Evolutionary conservation across 495 filamentous ascomycete genomes (phyloP), one percentile per base, ranked within the genome.

Genomic region (Daldinia caldariorum): DNA sequence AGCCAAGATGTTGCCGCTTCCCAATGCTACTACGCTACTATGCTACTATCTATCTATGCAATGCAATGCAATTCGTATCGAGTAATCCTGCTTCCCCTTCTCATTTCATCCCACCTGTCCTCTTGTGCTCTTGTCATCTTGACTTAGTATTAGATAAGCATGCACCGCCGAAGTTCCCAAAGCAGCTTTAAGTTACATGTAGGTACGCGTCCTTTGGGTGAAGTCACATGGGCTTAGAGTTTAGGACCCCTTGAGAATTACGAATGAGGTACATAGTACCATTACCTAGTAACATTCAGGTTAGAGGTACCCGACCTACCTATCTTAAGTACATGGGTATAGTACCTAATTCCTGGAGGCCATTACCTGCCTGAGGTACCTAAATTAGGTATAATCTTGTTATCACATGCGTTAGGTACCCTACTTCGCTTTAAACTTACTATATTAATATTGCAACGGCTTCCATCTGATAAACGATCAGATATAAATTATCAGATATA

Each of bases 1-100:
- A 43, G 58, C 53, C 26, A 61, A 35, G 58, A 67, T 31, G 55
- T 16, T 31, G 64, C 47, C 29, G 41, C 41, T 18, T 20, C 59
- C 26, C 26, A 26, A 26, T 26, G 26, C 26, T 26, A 26, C 20
- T 32, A 22, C 43, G 14, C 58, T 55, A 20, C 20, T 32, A 22
- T 51, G 14, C 58, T 55, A 20, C 49, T 56, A 38, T 57, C 50
- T 61, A 57, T 61, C 49, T 32, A 26, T 57, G 31, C 34, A 22
- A 26, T 57, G 31, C 34, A 22, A 26, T 39, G 12, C 3, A 22
- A 31, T 45, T 45, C 53, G 32, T 56, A 34, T 37, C 53, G 53
- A 56, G 53, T 37, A 56, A 56, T 56, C 31, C 31, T 37, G 29
- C 53, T 14, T 37, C 37, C 53, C 16, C 16, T 56, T 32, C 53